phyloP scores from a whole-genome alignment of 805 yeast genomes.

The Saccharomycopsis lassenensis region DNA sequence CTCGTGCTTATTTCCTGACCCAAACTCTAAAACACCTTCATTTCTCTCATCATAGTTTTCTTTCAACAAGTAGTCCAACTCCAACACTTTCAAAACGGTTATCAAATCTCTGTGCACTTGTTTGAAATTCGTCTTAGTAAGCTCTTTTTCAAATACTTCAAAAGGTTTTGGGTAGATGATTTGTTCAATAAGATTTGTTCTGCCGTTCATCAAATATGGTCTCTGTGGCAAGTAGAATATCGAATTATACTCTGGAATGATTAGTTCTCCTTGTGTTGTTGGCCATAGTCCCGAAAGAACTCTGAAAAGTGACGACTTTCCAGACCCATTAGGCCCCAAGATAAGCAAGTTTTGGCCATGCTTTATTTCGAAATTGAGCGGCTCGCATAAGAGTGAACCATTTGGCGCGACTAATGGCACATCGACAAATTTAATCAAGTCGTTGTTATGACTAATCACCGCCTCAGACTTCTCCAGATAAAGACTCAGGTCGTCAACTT shows the following conservation, averaged over 20 bases:
- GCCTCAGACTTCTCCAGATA: slow-evolving; percentile 15
- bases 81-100: slow-evolving; percentile 43
- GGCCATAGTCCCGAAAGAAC: slow-evolving; percentile 94
- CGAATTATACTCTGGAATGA: slow-evolving; percentile 43
- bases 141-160: slow-evolving; percentile 37
- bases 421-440: slow-evolving; percentile 53
- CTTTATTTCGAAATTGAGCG: slow-evolving; percentile 58
- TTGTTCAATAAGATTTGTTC: slow-evolving; percentile 65
- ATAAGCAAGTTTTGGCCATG: slow-evolving; percentile 79
- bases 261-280: slow-evolving; percentile 43
- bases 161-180: slow-evolving; percentile 77
- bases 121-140: slow-evolving; percentile 19
- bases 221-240: slow-evolving; percentile 88
- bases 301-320: slow-evolving; percentile 86
- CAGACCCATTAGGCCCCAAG: slow-evolving; percentile 95
- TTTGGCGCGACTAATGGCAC: slow-evolving; percentile 84
- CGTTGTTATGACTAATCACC: slow-evolving; percentile 38
- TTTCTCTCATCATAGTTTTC: slow-evolving; percentile 26
- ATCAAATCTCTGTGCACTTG: slow-evolving; percentile 36
- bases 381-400: slow-evolving; percentile 57
- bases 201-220: slow-evolving; percentile 73
- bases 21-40: slow-evolving; percentile 25
- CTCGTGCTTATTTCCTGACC: slow-evolving; percentile 6
- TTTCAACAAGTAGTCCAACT: slow-evolving; percentile 46
- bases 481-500: slow-evolving; percentile 11